Evolutionary conservation across 225 moss, liverwort and hornwort genomes (phyloP).

Genomic region (Marchantia polymorpha): DNA sequence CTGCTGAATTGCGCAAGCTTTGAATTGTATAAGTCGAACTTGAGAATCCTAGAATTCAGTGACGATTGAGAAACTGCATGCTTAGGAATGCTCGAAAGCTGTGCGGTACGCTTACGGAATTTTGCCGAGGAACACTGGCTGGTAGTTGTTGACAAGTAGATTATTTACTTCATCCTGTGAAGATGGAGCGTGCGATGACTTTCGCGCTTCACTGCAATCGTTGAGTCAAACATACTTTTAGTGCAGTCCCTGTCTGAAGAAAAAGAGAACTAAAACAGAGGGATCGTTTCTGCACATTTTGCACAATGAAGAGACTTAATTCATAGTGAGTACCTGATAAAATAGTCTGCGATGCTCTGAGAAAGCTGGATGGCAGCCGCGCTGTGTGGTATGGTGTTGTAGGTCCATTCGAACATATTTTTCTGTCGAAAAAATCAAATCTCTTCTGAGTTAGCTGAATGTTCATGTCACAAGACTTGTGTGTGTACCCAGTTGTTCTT

Average conservation of each 20-base stretch:
- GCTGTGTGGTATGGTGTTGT: constrained; percentile 67
- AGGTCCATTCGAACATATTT: constrained; percentile 85
- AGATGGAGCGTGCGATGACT: constrained; percentile 59
- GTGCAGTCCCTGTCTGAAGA: not conserved
- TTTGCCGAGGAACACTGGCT: constrained; percentile 56
- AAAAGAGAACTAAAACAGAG: not conserved
- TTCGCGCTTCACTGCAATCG: constrained; percentile 72
- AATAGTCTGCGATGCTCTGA: constrained; percentile 70
- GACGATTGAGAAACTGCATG: not conserved
- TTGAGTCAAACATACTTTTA: too few relatives aligned
- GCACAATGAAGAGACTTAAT: not conserved
- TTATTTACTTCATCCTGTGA: constrained; percentile 49
- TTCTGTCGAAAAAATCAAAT: constrained; percentile 46
- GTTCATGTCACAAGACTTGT: not conserved
- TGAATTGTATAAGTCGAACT: not conserved
- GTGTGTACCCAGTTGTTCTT: too few relatives aligned
- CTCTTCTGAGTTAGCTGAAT: not conserved
- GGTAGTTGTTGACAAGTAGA: constrained; percentile 69
- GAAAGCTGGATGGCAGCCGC: constrained; percentile 60
- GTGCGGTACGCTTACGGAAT: constrained; percentile 45
- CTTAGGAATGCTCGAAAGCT: not conserved
- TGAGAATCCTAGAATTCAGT: not conserved
- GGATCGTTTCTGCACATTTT: not conserved
- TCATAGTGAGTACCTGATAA: constrained; percentile 49
- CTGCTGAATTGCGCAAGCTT: not conserved